Conservation (phyloP, 2,329 filamentous ascomycete species). For the Aspergillus arachidicola region DNA sequence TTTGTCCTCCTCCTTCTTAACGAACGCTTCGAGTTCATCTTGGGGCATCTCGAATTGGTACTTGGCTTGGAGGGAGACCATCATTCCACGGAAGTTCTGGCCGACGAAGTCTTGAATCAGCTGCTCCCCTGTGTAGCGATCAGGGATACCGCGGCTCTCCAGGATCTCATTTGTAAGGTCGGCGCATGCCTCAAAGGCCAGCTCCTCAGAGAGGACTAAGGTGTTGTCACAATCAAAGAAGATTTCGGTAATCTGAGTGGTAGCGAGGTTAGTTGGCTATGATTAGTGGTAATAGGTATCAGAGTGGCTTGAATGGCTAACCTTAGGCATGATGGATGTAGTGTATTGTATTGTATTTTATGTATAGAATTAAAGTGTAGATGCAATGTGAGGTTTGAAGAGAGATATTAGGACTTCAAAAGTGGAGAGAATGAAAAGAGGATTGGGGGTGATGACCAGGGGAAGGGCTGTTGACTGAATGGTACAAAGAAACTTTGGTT, state of each 20-base stretch:
- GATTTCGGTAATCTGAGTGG: conserved; percentile 65
- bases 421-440: conserved; percentile 7
- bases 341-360: conserved; percentile 1
- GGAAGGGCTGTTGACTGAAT: background rate
- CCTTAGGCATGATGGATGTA: conserved; percentile 37
- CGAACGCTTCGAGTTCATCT: conserved; percentile 73
- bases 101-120: conserved; percentile 88
- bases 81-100: conserved; percentile 94
- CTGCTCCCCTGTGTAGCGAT: conserved; percentile 74
- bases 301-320: conserved; percentile 19
- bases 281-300: conserved; percentile 1
- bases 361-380: background rate
- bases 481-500: background rate
- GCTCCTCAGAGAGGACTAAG: conserved; percentile 85
- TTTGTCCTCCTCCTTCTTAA: conserved; percentile 75
- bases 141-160: conserved; percentile 62
- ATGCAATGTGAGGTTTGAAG: background rate
- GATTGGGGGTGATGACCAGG: background rate
- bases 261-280: conserved; percentile 16
- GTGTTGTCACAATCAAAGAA: conserved; percentile 84
- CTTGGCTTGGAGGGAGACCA: conserved; percentile 72
- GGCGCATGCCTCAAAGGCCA: conserved; percentile 89
- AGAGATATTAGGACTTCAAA: background rate
- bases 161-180: conserved; percentile 87
- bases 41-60: conserved; percentile 70